phyloP scores from a whole-genome alignment of 2,329 filamentous ascomycete genomes.

The Xylariales sp. region DNA sequence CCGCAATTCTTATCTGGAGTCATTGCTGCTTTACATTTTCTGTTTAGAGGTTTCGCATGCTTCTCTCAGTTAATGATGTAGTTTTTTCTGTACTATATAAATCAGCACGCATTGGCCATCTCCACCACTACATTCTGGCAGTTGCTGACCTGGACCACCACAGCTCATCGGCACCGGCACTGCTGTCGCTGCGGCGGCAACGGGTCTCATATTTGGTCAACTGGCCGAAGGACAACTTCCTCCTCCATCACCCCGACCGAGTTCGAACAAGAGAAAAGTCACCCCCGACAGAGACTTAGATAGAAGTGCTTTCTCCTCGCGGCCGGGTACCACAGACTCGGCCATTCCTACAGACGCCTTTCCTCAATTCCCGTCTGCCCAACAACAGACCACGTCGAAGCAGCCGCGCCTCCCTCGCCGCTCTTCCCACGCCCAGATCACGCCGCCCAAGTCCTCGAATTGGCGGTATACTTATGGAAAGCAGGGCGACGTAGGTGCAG shows the following conservation, averaged over 20 bases:
- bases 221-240: slow-evolving; percentile 34
- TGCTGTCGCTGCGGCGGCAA: slow-evolving; percentile 56
- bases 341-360: slow-evolving; percentile 23
- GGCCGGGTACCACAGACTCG: slow-evolving; percentile 39
- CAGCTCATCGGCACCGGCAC: slow-evolving; percentile 60
- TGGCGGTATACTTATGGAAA: slow-evolving; percentile 35
- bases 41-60: too few relatives aligned
- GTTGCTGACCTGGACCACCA: slow-evolving; percentile 1
- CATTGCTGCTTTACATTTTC: slow-evolving; percentile 1
- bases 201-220: slow-evolving; percentile 56
- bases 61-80: too few relatives aligned
- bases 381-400: slow-evolving; percentile 14
- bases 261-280: slow-evolving; percentile 27
- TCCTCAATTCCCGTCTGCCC: slow-evolving; percentile 16
- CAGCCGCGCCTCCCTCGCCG: slow-evolving; percentile 25
- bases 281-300: slow-evolving; percentile 30
- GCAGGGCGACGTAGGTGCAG: slow-evolving; percentile 31
- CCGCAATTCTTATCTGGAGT: not conserved
- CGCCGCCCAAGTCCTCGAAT: slow-evolving; percentile 33
- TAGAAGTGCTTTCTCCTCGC: slow-evolving; percentile 27
- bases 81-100: too few relatives aligned
- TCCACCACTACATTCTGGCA: not conserved
- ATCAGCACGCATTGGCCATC: not conserved
- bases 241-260: slow-evolving; percentile 23
- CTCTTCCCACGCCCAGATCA: slow-evolving; percentile 30